Evolutionary conservation across 768 basidiomycete genomes (phyloP).

Genomic region (Fomitopsis pulvina): DNA sequence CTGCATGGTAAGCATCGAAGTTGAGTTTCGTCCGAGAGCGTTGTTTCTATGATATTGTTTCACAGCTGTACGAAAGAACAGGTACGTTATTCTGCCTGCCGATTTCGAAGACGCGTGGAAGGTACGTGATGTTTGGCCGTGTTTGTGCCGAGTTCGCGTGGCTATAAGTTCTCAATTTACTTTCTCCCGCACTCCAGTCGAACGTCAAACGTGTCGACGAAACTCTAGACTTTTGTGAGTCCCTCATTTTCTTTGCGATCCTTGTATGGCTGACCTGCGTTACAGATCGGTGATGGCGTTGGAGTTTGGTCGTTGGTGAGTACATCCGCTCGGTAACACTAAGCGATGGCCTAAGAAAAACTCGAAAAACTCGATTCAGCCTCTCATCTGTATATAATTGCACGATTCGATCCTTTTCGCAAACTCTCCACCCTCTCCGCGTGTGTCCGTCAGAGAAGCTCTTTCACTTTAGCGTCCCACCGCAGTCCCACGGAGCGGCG

Average conservation of each 20-base stretch:
- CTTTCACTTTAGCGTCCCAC: slow-evolving; percentile 85
- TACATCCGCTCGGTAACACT: slow-evolving; percentile 12
- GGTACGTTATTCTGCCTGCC: slow-evolving; percentile 92
- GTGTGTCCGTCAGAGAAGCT: slow-evolving; percentile 29
- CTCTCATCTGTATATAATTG: slow-evolving; percentile 31
- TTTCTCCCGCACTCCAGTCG: slow-evolving; percentile 51
- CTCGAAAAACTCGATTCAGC: background rate
- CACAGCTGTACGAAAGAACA: slow-evolving; percentile 92
- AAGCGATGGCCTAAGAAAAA: background rate
- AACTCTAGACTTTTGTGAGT: slow-evolving; percentile 90
- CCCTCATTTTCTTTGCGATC: background rate
- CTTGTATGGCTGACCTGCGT: background rate
- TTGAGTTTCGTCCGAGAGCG: background rate
- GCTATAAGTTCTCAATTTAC: slow-evolving; percentile 26
- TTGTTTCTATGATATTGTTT: background rate
- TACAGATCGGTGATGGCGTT: slow-evolving; percentile 33
- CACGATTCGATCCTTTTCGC: slow-evolving; percentile 23
- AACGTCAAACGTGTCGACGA: slow-evolving; percentile 95
- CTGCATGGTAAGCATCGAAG: slow-evolving; percentile 66
- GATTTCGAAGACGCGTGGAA: slow-evolving; percentile 99
- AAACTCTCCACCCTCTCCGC: background rate
- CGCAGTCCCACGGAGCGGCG: slow-evolving; percentile 57
- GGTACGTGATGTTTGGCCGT: slow-evolving; percentile 63
- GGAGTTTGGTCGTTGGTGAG: slow-evolving; percentile 26
- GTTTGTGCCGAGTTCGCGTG: slow-evolving; percentile 30